phyloP scores from a whole-genome alignment of 2,329 filamentous ascomycete species.

The Arthroderma sp. region DNA sequence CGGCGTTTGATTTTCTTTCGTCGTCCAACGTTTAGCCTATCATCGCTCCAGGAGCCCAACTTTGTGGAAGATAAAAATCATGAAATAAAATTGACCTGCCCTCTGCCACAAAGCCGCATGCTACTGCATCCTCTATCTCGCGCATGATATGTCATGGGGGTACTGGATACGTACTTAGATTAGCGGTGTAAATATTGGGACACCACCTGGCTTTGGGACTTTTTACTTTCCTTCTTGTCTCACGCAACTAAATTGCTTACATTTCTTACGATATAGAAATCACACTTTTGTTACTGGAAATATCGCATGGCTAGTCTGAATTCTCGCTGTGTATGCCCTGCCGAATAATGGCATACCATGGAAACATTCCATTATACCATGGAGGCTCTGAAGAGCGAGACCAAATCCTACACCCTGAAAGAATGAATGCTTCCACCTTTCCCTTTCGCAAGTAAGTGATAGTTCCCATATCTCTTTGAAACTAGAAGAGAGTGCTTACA shows the following conservation, averaged over 20 bases:
- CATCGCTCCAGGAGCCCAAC: no score
- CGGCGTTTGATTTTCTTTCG: no score
- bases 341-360: constrained; percentile 9
- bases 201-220: constrained; percentile 1
- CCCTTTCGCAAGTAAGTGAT: constrained; percentile 11
- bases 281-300: constrained; percentile 1
- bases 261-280: no score
- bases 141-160: not conserved
- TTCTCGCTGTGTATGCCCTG: constrained; percentile 2
- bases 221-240: not conserved
- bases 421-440: constrained; percentile 7
- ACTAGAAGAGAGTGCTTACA: not conserved
- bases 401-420: constrained; percentile 7
- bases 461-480: not conserved
- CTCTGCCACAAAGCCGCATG: no score
- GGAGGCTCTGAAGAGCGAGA: constrained; percentile 5
- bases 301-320: constrained; percentile 1
- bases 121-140: not conserved
- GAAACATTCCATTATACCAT: constrained; percentile 8
- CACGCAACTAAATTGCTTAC: no score
- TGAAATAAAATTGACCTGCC: no score
- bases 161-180: constrained; percentile 1
- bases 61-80: no score
- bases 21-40: no score
- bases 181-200: constrained; percentile 4